Evolutionary conservation across 345 rosid species (phyloP).

Genomic region (Corchorus olitorius): DNA sequence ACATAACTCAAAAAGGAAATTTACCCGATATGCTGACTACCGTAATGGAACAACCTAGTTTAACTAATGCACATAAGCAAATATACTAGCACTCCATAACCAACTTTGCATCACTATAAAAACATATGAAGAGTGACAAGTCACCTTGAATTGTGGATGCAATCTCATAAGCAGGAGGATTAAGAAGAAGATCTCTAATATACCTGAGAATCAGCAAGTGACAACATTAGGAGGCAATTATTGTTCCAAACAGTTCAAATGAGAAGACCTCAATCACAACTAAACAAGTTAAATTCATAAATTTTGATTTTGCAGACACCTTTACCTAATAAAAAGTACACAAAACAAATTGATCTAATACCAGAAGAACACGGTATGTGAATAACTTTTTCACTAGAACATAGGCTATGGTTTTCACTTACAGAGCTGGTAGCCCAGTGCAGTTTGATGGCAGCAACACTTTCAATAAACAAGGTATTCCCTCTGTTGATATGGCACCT

Average conservation of each 20-base stretch:
- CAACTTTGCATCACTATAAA: neutral
- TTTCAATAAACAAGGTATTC: constrained; percentile 93
- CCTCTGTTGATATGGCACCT: constrained; percentile 96
- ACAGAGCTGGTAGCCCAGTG: constrained; percentile 77
- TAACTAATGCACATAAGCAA: neutral
- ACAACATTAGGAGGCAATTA: constrained; percentile 16
- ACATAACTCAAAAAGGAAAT: neutral
- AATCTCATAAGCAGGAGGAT: constrained; percentile 91
- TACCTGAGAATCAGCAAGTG: constrained; percentile 49
- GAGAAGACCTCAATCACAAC: neutral
- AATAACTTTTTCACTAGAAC: constrained; percentile 4
- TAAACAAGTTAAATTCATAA: neutral
- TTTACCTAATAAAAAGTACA: neutral
- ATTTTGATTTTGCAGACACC: constrained; percentile 10
- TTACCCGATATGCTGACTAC: neutral
- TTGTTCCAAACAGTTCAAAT: neutral
- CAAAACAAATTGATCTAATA: neutral
- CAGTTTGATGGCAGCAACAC: constrained; percentile 89
- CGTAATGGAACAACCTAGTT: neutral
- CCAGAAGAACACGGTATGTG: neutral
- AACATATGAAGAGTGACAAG: constrained; percentile 9
- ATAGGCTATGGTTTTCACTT: constrained; percentile 33
- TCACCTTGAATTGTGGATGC: constrained; percentile 87
- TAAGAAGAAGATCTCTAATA: constrained; percentile 87
- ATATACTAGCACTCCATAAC: neutral